Evolutionary conservation across 805 yeast species (phyloP), one percentile per base, ranked within the genome.

Genomic region (Candida boidinii): DNA sequence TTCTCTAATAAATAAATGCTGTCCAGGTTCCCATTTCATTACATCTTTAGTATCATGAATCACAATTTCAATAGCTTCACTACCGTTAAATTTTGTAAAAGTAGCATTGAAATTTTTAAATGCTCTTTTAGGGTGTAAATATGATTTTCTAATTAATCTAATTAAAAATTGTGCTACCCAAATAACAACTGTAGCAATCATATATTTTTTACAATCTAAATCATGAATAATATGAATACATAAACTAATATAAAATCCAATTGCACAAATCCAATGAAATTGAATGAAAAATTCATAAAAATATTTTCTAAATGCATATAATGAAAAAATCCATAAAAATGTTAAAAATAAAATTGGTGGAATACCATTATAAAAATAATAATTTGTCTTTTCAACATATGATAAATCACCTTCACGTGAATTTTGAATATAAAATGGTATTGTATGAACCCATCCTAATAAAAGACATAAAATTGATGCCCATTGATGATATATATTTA

Each of bases 371-470:
- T 42, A 39, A 42, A 49, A 62, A 1, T 43, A 14, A 0, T 26
- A 28, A 10, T 56, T 47, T 8, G 42, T 40, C 9, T 42, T 28
- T 39, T 56, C 53, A 31, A 49, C 19, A 7, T 39, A 35, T 2
- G n/a, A n/a, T n/a, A n/a, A n/a, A 1, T 79, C 79, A 30, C 79
- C 79, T 48, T 73, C 79, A 13, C 31, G 37, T 10, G 51, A 39
- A 4, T 60, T 53, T 43, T 70, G 78, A 30, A 54, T 34, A 17
- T 66, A 52, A 44, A 70, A 73, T 2, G 79, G 76, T 29, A 70
- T 51, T 2, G 70, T 58, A 43, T 74, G 80, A 14, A 71, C 60
- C 41, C 72, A 35, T 0, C 68, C 56, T 11, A 73, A 55, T 3
- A 70, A 50, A 17, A 66, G 54, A 14, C 64, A 57, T 6, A 58